Evolutionary conservation across 495 filamentous ascomycete species (phyloP), one percentile per base, ranked within the genome.

Genomic region (Filosporella fistucella): DNA sequence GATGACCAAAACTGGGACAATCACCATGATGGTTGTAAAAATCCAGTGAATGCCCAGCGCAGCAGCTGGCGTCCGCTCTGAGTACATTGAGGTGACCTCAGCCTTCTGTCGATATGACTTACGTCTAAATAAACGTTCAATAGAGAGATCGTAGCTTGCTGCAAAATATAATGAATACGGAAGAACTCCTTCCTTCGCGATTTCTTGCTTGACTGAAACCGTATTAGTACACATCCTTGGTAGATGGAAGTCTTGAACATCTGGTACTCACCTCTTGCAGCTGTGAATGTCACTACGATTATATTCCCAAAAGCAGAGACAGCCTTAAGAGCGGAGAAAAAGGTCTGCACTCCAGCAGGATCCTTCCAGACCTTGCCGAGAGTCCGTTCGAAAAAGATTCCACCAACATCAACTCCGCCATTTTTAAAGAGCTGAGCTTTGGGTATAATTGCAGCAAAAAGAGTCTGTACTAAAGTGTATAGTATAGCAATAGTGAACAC

Each of bases 161-260:
- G 69, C 69, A 42, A 77, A 70, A 41, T 73, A 62, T 8, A 57
- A 57, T 4, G 70, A 68, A 29, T 59, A 72, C 2, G 49, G 49
- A 4, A 52, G 45, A 35, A 65, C 47, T 8, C 60, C 60, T 49
- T 65, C 62, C 43, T 65, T 65, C 29, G 62, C 62, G 13, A 65
- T 65, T 52, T 63, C 62, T 54, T 65, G 62, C 32, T 65, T 62
- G 10, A 64, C 62, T 40, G 20, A 36, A 14, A 49, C 29, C n/a
- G n/a, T n/a, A n/a, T n/a, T n/a, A n/a, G n/a, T n/a, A n/a, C n/a
- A n/a, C n/a, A n/a, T n/a, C n/a, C n/a, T n/a, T n/a, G n/a, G n/a
- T n/a, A n/a, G n/a, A n/a, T n/a, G n/a, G n/a, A n/a, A n/a, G n/a
- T n/a, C n/a, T n/a, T n/a, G n/a, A n/a, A n/a, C n/a, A n/a, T n/a